Evolutionary conservation across 2,329 filamentous ascomycete genomes (phyloP).

Genomic region (Fonsecaea pedrosoi): DNA sequence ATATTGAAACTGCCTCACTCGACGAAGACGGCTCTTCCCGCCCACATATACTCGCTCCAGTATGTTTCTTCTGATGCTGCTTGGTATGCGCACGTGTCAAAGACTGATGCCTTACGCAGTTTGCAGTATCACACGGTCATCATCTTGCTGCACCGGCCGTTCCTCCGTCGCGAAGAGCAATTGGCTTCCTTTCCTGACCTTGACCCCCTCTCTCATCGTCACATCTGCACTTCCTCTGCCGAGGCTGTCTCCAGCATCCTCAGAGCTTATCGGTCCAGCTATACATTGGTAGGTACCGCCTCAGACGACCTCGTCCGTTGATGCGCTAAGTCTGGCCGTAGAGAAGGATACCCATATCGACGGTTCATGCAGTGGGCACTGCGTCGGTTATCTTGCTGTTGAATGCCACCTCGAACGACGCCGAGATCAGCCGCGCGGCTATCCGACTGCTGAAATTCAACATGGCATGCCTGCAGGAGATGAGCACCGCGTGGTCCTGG

Average conservation of each 20-base stretch:
- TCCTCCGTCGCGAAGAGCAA: neutral
- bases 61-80: neutral
- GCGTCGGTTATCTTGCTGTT: conserved; percentile 15
- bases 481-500: conserved; percentile 20
- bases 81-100: neutral
- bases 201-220: neutral
- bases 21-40: neutral
- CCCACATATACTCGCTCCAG: conserved; percentile 22
- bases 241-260: conserved; percentile 16
- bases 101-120: neutral
- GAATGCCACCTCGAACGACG: neutral
- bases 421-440: neutral
- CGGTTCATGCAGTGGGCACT: conserved; percentile 17
- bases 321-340: no score
- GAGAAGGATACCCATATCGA: conserved; percentile 10
- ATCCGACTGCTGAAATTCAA: conserved; percentile 10
- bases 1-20: neutral
- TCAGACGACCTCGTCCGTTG: no score
- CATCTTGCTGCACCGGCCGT: conserved; percentile 23
- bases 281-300: conserved; percentile 9
- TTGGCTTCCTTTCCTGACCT: neutral
- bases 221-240: conserved; percentile 16
- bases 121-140: conserved; percentile 19
- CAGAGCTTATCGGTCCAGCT: conserved; percentile 6
- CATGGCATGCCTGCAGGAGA: conserved; percentile 13